Base-by-base conservation (phyloP, 2,329 filamentous ascomycete species). In the Ophiostoma novo-ulmi region DNA sequence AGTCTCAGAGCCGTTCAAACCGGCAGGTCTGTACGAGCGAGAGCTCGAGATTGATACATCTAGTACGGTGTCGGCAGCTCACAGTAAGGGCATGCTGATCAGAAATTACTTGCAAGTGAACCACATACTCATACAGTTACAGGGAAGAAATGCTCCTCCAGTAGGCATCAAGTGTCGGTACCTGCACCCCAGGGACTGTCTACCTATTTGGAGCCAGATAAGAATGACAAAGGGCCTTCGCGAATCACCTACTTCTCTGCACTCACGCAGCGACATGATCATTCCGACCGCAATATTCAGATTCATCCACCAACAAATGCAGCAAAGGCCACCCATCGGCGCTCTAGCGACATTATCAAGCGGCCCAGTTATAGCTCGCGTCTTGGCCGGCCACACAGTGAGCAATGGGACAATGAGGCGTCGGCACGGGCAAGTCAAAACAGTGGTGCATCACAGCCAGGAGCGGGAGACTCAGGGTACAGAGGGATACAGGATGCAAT, bases 401-500 rank as follows among this genome's bases (percentile, higher is more conserved):
- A 70, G 39, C 20, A 8, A 2, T 67, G 20, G 69, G 58, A 64
- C 22, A 26, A 17, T 6, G 70, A 44, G 64, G 8, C 38, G 7
- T n/a, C 64, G 36, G 10, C 8, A 3, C 63, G 36, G 17, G 20
- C 20, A 26, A 5, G 35, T 20, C 63, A 22, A 11, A 55, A 22
- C 31, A 48, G 11, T 20, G 17, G 61, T 64, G 35, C 63, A 14
- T 65, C 44, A 1, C 36, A 68, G 1, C 3, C 55, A 5, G 55
- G 13, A 1, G 14, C n/a, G 1, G 52, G 13, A 1, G 69, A 71
- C 11, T 39, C n/a, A 2, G 71, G 65, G 1, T 71, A 69, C 26
- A 52, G 35, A 13, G 69, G 69, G 0, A 71, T 70, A 3, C 69
- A 74, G 22, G 70, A 72, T 17, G 71, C 72, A n/a, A 72, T 72